Conservation (phyloP, 257 asterid genomes). For the Fraxinus americana region DNA sequence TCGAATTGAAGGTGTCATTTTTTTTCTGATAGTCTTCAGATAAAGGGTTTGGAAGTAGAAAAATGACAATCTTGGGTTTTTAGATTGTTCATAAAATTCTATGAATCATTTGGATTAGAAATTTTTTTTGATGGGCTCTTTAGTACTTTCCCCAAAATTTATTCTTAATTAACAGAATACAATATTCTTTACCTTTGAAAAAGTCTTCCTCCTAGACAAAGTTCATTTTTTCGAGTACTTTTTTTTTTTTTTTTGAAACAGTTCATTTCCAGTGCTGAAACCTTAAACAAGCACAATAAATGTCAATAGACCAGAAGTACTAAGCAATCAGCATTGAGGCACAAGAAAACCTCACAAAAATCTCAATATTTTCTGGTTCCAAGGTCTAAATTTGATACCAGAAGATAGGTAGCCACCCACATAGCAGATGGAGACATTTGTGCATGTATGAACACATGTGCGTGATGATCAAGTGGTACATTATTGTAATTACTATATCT, state of each 20-base stretch:
- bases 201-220: background rate
- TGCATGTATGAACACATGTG: background rate
- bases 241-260: background rate
- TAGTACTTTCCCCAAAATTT: background rate
- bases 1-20: background rate
- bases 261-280: background rate
- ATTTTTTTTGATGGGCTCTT: background rate
- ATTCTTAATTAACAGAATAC: background rate
- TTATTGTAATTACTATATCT: background rate
- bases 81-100: background rate
- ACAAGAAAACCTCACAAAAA: background rate
- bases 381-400: background rate
- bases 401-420: background rate
- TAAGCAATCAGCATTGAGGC: background rate
- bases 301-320: background rate
- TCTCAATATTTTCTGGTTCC: background rate
- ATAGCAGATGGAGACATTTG: background rate
- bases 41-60: background rate
- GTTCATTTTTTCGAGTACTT: background rate
- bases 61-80: background rate
- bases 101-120: background rate
- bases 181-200: background rate
- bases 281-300: background rate
- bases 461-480: background rate
- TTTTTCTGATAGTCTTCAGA: background rate